Conservation (phyloP, 106 monocot species). For the Amphibolis antarctica region DNA sequence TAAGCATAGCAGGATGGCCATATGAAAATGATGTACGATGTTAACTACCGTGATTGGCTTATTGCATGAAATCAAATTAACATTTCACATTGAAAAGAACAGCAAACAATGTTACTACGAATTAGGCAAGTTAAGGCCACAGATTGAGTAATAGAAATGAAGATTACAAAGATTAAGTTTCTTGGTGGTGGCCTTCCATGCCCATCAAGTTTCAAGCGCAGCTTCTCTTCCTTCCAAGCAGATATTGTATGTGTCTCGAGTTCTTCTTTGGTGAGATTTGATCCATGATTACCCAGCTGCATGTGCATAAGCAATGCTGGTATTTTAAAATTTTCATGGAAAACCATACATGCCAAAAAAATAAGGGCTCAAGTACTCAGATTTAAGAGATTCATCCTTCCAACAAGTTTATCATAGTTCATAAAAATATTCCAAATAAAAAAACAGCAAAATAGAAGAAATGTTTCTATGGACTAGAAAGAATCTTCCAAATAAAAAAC, state of each 20-base stretch:
- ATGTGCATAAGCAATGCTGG: constrained; percentile 3
- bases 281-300: constrained; percentile 89
- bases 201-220: constrained; percentile 38
- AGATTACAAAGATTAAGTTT: constrained; percentile 48
- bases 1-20: too few relatives aligned
- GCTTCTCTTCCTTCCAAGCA: constrained; percentile 91
- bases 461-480: too few relatives aligned
- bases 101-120: background rate
- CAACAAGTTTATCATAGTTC: too few relatives aligned
- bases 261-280: constrained; percentile 91
- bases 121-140: background rate
- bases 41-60: too few relatives aligned
- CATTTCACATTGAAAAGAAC: background rate
- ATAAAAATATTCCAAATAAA: too few relatives aligned
- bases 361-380: too few relatives aligned
- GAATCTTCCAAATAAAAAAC: too few relatives aligned
- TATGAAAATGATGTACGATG: too few relatives aligned
- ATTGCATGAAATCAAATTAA: too few relatives aligned
- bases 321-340: background rate
- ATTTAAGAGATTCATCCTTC: too few relatives aligned
- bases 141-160: background rate
- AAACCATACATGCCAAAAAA: background rate
- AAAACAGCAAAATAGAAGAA: too few relatives aligned
- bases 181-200: constrained; percentile 42
- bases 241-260: constrained; percentile 96